Base-by-base conservation (phyloP, 2,329 filamentous ascomycete species). In the Grosmannia huntii region DNA sequence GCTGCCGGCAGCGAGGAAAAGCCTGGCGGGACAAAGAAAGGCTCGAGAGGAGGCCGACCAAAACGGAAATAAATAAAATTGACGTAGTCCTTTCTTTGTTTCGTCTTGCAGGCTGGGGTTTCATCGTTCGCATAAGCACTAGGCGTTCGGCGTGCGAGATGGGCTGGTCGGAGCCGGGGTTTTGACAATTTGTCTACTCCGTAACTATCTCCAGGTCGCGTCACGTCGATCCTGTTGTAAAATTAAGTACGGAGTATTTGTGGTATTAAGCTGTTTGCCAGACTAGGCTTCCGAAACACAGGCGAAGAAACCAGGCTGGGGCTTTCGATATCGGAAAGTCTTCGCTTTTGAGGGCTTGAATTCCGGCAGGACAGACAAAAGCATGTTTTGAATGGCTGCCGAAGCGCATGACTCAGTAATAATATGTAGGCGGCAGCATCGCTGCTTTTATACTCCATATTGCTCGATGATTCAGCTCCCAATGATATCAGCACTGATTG, bases 1-100 rank as follows among this genome's bases (percentile, higher is more conserved):
- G 54, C 64, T 65, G 51, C 16, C 14, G 55, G 41, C 21, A 55
- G 53, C 54, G 69, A 81, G 75, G 67, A 63, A 68, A 48, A 48
- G 16, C 46, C 48, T 23, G 52, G 21, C 46, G 44, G 16, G 10
- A n/a, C 31, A 10, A 41, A 31, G 16, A 57, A 57, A 44, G 62
- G 73, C 66, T 65, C 70, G 19, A 64, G 70, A 21, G 68, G 72
- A 3, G 70, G 70, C 19, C 76, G 70, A 64, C 78, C 74, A 63
- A 75, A 67, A 60, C 33, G 46, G 54, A 48, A 36, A 41, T 57
- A 52, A 27, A 14, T 5, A 19, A 10, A 4, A 38, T 23, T n/a
- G 41, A 4, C 3, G 9, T 33, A 33, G 6, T 10, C 25, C 23
- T 51, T 41, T 27, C 12, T 28, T 41, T 48, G 23, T 53, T 31